phyloP scores from a whole-genome alignment of 225 moss, liverwort and hornwort genomes.

The Asterella californica region DNA sequence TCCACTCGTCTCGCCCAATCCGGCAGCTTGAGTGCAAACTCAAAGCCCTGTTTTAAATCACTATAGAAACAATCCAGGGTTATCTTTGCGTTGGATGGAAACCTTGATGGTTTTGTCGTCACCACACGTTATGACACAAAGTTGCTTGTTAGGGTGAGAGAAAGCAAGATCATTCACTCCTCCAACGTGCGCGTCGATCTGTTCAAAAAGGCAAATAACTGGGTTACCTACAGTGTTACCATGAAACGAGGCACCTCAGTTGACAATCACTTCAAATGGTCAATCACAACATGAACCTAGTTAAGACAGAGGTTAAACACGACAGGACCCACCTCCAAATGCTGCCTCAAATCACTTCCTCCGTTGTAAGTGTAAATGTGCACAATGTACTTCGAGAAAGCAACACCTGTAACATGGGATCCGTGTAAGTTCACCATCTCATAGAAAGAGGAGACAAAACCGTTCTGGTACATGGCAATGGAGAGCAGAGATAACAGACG shows the following conservation, averaged over 20 bases:
- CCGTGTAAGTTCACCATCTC: background rate
- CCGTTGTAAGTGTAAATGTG: constrained; percentile 85
- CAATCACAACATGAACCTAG: background rate
- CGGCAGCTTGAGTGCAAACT: background rate
- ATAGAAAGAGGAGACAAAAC: background rate
- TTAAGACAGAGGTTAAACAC: no score
- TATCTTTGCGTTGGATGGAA: background rate
- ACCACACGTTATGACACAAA: constrained; percentile 96
- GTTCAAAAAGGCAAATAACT: background rate
- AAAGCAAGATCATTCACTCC: constrained; percentile 97
- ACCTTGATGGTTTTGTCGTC: constrained; percentile 99
- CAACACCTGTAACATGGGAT: constrained; percentile 57
- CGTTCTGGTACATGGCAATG: background rate
- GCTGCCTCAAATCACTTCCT: constrained; percentile 80
- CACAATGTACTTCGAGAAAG: constrained; percentile 95
- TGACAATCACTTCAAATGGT: background rate
- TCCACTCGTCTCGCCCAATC: background rate
- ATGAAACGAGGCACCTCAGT: background rate
- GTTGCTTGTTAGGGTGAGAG: constrained; percentile 96
- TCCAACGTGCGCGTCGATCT: constrained; percentile 98
- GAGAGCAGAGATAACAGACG: background rate
- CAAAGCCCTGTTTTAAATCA: background rate
- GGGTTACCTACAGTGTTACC: background rate
- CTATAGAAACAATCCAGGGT: background rate
- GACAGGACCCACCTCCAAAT: constrained; percentile 60